Evolutionary conservation across 2,329 filamentous ascomycete species (phyloP), one percentile per base, ranked within the genome.

Genomic region (Talaromyces sp.): DNA sequence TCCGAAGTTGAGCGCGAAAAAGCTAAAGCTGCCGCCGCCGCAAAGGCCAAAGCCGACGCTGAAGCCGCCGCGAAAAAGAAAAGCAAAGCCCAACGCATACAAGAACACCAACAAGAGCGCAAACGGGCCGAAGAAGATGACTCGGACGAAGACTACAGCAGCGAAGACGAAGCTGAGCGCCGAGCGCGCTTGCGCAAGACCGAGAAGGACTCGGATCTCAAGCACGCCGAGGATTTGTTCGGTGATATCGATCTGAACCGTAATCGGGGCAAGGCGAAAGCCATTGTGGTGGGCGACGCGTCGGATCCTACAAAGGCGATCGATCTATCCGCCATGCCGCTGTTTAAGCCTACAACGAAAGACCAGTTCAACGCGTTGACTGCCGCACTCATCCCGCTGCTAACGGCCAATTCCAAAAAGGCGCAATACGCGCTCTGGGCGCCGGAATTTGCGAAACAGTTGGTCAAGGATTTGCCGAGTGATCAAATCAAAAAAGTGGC

Each of bases 1-100:
- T 96, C 92, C 66, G 95, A 99, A 72, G 93, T 88, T 70, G 95
- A 99, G 82, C 90, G 92, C 71, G 93, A 97, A 79, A 99, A 98
- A 83, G 91, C 86, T 31, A 90, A 90, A 79, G 95, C 93, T 81
- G 92, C 88, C 58, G 88, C 84, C 5, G 93, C 91, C 73, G 89
- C 86, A 60, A 96, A 96, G 79, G 91, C 90, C 63, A 96, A 96
- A 79, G 92, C 91, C 31, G 92, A 93, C 0, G 93, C 90, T 50
- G 91, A 92, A 71, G 92, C 92, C 7, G 91, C 90, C 48, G 92
- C 92, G 60, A 91, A 88, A 72, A 96, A 97, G 83, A 98, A 98
- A 82, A 85, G 87, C 75, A 96, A 93, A 82, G 79, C 87, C 40
- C 85, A 96, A 80, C 90, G 93, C 71, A 88, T 97, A 77, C 89